phyloP scores from a whole-genome alignment of 495 filamentous ascomycete genomes.

The Tuber indicum region DNA sequence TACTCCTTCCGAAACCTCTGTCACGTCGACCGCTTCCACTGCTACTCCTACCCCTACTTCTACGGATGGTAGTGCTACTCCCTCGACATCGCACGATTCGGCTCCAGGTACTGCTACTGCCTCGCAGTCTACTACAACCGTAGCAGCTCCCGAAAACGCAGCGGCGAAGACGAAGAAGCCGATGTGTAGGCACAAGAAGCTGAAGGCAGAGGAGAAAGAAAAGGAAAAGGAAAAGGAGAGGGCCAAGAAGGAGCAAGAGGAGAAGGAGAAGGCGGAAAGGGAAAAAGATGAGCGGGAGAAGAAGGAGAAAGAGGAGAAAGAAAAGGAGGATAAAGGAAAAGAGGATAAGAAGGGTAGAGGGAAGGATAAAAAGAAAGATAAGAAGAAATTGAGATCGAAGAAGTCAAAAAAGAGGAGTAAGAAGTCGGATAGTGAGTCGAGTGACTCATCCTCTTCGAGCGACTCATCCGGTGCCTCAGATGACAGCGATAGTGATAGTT shows the following conservation, averaged over 20 bases:
- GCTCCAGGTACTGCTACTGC: neutral
- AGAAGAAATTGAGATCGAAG: conserved; percentile 42
- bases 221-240: conserved; percentile 43
- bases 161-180: conserved; percentile 23
- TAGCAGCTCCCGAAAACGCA: conserved; percentile 12
- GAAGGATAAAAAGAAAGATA: conserved; percentile 40
- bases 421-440: conserved; percentile 7
- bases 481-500: conserved; percentile 26
- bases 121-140: conserved; percentile 4
- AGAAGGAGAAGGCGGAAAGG: conserved; percentile 43
- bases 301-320: conserved; percentile 42
- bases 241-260: conserved; percentile 42
- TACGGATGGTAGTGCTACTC: conserved; percentile 8
- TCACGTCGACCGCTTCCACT: neutral
- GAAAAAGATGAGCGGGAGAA: conserved; percentile 41
- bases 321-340: conserved; percentile 45
- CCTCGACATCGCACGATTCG: conserved; percentile 10
- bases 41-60: conserved; percentile 12
- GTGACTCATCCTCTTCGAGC: conserved; percentile 28
- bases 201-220: conserved; percentile 46
- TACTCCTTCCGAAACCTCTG: conserved; percentile 16
- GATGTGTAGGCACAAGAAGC: conserved; percentile 39
- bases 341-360: conserved; percentile 45
- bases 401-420: conserved; percentile 41
- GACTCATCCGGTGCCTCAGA: conserved; percentile 25